phyloP scores from a whole-genome alignment of 2,329 filamentous ascomycete genomes.

The Incumbomyces delicatus region DNA sequence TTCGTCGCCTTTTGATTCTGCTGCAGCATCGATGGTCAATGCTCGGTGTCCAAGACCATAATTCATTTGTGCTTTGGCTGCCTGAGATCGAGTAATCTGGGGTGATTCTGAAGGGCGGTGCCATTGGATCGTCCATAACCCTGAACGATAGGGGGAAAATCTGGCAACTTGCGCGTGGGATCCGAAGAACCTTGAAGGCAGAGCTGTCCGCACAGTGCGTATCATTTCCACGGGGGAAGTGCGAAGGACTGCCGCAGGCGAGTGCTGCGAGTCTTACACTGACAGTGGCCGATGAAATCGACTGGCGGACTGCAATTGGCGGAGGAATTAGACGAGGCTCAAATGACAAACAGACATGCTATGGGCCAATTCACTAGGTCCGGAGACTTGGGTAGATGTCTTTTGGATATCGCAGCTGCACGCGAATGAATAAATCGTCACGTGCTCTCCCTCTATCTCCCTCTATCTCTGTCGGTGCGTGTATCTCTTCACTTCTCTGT shows the following conservation, averaged over 20 bases:
- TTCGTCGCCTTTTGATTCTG: constrained; percentile 9
- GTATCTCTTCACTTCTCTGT: too few relatives aligned
- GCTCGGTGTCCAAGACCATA: constrained; percentile 4
- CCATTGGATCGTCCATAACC: neutral
- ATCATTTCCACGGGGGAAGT: neutral
- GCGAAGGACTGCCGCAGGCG: neutral
- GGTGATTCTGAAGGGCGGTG: neutral
- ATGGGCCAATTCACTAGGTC: neutral
- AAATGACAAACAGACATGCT: neutral
- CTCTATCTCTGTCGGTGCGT: too few relatives aligned
- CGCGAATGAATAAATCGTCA: neutral
- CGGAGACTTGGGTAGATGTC: neutral
- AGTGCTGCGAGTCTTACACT: neutral
- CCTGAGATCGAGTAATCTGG: constrained; percentile 3
- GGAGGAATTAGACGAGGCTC: neutral
- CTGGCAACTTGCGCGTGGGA: constrained; percentile 2
- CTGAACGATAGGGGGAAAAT: neutral
- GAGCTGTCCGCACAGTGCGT: neutral
- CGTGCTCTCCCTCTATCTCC: neutral
- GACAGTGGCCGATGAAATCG: neutral
- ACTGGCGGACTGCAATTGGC: neutral
- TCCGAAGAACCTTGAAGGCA: neutral
- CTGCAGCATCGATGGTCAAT: constrained; percentile 2
- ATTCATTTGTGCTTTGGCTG: neutral
- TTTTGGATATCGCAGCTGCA: neutral